phyloP scores from a whole-genome alignment of 23 red algal genomes.

The Gracilaria vermiculophylla region DNA sequence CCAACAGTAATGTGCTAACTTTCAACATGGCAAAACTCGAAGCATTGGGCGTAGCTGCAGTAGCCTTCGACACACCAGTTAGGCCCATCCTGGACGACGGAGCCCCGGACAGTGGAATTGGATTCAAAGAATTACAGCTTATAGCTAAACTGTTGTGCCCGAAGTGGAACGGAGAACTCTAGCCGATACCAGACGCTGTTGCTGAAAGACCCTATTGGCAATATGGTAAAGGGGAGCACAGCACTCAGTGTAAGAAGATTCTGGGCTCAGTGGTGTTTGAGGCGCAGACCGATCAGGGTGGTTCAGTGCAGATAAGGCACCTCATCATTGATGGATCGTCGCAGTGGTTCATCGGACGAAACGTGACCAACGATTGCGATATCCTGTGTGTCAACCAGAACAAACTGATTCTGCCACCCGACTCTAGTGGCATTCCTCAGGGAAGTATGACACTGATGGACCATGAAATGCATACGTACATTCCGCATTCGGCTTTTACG shows the following conservation, averaged over 20 bases:
- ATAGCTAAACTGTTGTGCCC: background rate
- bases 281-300: background rate
- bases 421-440: no score
- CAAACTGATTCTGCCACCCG: no score
- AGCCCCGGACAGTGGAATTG: conserved; percentile 31
- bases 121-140: background rate
- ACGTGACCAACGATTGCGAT: background rate
- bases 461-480: conserved; percentile 34
- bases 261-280: background rate
- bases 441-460: background rate
- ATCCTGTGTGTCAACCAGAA: background rate
- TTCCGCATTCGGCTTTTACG: background rate
- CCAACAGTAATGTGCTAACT: background rate
- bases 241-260: background rate
- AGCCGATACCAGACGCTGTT: background rate
- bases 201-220: conserved; percentile 29
- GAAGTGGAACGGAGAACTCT: background rate
- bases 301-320: background rate
- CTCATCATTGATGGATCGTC: background rate
- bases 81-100: conserved; percentile 26
- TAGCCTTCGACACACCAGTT: background rate
- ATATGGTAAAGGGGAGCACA: conserved; percentile 38
- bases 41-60: background rate
- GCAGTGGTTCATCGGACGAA: conserved; percentile 15
- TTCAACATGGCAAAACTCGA: background rate